Percentiles rank a stretch among this genome's conserved stretches.
Conservation (phyloP, 352 stramenopile genomes). For the Globisporangium apiculatum region DNA sequence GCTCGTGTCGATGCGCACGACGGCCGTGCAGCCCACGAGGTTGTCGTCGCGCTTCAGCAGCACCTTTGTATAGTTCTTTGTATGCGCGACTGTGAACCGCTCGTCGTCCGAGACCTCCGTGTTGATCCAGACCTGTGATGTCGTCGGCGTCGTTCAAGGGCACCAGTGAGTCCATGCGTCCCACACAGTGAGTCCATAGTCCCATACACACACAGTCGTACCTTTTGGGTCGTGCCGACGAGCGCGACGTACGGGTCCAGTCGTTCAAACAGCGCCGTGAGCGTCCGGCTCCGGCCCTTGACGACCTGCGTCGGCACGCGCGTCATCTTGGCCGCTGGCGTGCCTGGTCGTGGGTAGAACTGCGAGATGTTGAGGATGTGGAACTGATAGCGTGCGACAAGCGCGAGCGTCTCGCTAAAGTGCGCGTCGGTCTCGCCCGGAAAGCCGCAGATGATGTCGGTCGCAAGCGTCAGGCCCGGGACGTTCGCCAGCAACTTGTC, state of each 20-base stretch:
- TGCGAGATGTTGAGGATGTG: constrained; percentile 92
- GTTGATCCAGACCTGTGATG: constrained; percentile 60
- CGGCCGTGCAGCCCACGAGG: constrained; percentile 65
- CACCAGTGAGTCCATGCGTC: too few species aligned
- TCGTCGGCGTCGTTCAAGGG: too few species aligned
- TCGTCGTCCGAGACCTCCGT: constrained; percentile 79
- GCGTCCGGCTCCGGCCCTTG: constrained; percentile 80
- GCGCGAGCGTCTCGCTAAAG: constrained; percentile 83
- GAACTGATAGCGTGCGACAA: constrained; percentile 86
- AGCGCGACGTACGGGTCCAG: constrained; percentile 75
- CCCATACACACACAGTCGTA: constrained; percentile 1
- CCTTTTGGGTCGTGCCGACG: constrained; percentile 46
- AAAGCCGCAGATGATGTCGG: constrained; percentile 93
- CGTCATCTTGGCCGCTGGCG: constrained; percentile 87
- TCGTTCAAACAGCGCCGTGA: constrained; percentile 84
- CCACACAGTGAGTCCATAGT: too few species aligned
- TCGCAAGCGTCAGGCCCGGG: constrained; percentile 80
- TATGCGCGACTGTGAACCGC: constrained; percentile 81
- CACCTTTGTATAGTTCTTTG: constrained; percentile 92
- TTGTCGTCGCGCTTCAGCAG: constrained; percentile 65
- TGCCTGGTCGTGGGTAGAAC: constrained; percentile 90
- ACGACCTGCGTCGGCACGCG: constrained; percentile 82
- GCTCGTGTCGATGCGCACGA: constrained; percentile 42
- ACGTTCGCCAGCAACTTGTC: constrained; percentile 76
- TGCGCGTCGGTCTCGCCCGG: constrained; percentile 84